Evolutionary conservation across 2,329 filamentous ascomycete species (phyloP).

Genomic region (Claviceps pusilla): DNA sequence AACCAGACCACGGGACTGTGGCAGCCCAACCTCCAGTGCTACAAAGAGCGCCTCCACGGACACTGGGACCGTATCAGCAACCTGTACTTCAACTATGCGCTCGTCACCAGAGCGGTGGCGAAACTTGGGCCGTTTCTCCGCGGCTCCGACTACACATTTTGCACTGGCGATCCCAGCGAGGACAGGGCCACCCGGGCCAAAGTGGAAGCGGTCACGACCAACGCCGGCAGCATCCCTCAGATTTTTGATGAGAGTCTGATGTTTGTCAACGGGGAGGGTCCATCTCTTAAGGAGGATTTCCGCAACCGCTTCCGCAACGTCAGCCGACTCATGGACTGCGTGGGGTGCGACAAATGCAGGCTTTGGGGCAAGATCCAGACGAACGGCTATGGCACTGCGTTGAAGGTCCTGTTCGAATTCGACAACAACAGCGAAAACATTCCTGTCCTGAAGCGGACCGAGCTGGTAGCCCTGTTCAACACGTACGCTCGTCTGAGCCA

Average conservation of each 20-base stretch:
- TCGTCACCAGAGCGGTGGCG: constrained; percentile 80
- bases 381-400: constrained; percentile 79
- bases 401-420: constrained; percentile 93
- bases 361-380: constrained; percentile 97
- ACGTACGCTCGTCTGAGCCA: constrained; percentile 78
- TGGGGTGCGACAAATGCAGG: constrained; percentile 95
- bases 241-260: constrained; percentile 93
- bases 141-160: constrained; percentile 64
- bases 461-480: constrained; percentile 88
- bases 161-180: constrained; percentile 67
- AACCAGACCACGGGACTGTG: constrained; percentile 91
- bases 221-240: constrained; percentile 52
- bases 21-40: constrained; percentile 82
- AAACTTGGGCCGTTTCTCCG: constrained; percentile 75
- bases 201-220: constrained; percentile 59
- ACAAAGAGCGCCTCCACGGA: constrained; percentile 67
- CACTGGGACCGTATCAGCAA: constrained; percentile 89
- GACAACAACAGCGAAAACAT: constrained; percentile 51
- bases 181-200: constrained; percentile 68
- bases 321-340: constrained; percentile 93
- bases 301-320: constrained; percentile 94
- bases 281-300: constrained; percentile 89
- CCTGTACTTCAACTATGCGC: constrained; percentile 96
- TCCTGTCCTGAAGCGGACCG: constrained; percentile 68
- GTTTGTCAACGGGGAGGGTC: constrained; percentile 67